These are phyloP conservation scores for Asterochloris sp. DNA, from an alignment of 139 green algal genomes.

Conservation along the genomic window DNA sequence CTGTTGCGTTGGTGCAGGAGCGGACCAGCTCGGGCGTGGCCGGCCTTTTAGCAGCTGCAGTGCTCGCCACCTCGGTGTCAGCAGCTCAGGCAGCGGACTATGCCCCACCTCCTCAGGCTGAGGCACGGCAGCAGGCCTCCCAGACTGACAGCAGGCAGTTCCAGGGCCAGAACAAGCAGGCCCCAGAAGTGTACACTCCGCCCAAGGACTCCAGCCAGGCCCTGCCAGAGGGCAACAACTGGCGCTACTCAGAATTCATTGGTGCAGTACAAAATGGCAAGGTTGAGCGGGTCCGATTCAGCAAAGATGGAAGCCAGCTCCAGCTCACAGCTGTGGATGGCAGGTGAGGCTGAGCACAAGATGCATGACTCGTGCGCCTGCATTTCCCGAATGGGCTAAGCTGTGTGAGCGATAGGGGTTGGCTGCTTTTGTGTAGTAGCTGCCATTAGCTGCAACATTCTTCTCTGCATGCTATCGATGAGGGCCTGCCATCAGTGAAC, in stretches of 20 bases:
- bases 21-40: conserved; percentile 55
- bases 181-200: conserved; percentile 38
- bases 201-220: conserved; percentile 36
- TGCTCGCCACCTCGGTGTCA: conserved; percentile 1
- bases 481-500: too few relatives aligned
- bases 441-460: too few relatives aligned
- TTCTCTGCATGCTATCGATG: too few relatives aligned
- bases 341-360: not conserved
- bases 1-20: conserved; percentile 27
- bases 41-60: conserved; percentile 48
- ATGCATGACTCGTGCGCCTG: not conserved
- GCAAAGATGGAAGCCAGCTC: conserved; percentile 91
- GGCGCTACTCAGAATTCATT: conserved; percentile 98
- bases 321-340: conserved; percentile 29
- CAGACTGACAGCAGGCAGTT: conserved; percentile 33
- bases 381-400: too few relatives aligned
- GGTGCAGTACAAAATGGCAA: conserved; percentile 84
- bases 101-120: conserved; percentile 31
- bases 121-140: conserved; percentile 15
- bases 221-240: conserved; percentile 95
- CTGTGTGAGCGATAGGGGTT: too few relatives aligned
- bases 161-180: conserved; percentile 16
- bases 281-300: conserved; percentile 97
- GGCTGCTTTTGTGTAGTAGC: too few relatives aligned
- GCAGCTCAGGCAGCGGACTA: conserved; percentile 47